Evolutionary conservation across 2,329 filamentous ascomycete species (phyloP), one percentile per base, ranked within the genome.

Genomic region (Fragosphaeria purpurea): DNA sequence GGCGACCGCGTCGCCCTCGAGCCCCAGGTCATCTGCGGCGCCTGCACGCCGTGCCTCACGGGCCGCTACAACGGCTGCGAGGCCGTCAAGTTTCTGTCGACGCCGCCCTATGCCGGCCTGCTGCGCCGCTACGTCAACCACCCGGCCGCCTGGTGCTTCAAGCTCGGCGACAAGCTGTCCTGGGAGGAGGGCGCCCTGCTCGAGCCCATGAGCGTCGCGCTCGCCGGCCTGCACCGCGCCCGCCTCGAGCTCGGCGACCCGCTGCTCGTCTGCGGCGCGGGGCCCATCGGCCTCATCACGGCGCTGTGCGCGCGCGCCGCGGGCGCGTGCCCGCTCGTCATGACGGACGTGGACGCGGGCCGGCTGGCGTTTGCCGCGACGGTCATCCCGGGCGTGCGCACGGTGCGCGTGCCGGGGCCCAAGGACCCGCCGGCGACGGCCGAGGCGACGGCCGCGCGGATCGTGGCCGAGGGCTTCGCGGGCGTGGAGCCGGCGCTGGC

Each of bases 41-140:
- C 80, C 62, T 97, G 90, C 77, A 88, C 94, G 70, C 87, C 88
- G 40, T 96, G 90, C 69, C 74, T 95, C 57, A 93, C 86, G 10
- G 91, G 91, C 52, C 85, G 88, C 60, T 97, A 97, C 76, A 97
- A 97, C 66, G 91, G 90, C 54, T 97, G 91, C 72, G 86, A 90
- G 61, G 77, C 75, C 48, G 88, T 96, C 57, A 72, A 78, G 50
- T 97, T 97, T 74, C 76, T 94, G 47, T 94, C 88, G 46, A 97
- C 93, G 4, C 91, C 93, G 7, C 91, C 93, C 10, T 82, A 95
- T 34, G 79, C 86, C 7, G 93, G 91, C 38, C 77, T 97, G 56
- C 76, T 97, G 60, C 81, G 91, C 59, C 82, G 91, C 66, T 96
- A 96, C 67, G 86, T 96, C 70, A 95, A 91, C 72, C 91, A 96